Conservation (phyloP, 2,329 filamentous ascomycete species). For the Metarhizium album region DNA sequence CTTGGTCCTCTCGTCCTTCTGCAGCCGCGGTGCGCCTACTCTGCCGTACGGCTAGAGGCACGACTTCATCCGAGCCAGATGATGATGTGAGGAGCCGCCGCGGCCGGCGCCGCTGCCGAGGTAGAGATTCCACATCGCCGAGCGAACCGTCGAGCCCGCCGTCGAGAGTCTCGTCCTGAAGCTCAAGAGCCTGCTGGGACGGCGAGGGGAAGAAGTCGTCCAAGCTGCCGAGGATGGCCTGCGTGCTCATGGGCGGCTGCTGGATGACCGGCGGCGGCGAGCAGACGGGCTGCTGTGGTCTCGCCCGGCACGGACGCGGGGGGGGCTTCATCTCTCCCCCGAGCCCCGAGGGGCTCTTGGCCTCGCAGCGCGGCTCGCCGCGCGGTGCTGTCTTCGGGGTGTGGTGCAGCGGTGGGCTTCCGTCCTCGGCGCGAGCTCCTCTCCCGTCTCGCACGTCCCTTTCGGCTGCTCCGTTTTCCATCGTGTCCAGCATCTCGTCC, state of each 20-base stretch:
- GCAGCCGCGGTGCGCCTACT: conserved; percentile 24
- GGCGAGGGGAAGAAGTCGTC: conserved; percentile 46
- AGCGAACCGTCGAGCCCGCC: background rate
- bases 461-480: conserved; percentile 6
- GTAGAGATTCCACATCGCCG: background rate
- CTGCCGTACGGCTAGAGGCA: conserved; percentile 23
- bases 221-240: conserved; percentile 39
- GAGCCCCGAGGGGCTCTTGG: background rate
- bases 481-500: conserved; percentile 9
- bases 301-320: background rate
- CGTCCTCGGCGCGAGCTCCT: background rate
- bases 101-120: conserved; percentile 10
- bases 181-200: conserved; percentile 43
- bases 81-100: conserved; percentile 27
- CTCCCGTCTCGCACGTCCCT: conserved; percentile 4
- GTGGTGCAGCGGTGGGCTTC: background rate
- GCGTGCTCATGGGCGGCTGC: conserved; percentile 32
- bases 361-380: background rate
- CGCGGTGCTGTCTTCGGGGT: background rate
- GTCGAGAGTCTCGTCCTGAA: conserved; percentile 27
- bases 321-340: background rate
- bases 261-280: conserved; percentile 9
- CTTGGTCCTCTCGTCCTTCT: conserved; percentile 17
- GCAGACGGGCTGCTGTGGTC: background rate
- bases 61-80: conserved; percentile 23